Evolutionary conservation across 257 asterid genomes (phyloP), one percentile per base, ranked within the genome.

Genomic region (Nyctanthes arbortristis): DNA sequence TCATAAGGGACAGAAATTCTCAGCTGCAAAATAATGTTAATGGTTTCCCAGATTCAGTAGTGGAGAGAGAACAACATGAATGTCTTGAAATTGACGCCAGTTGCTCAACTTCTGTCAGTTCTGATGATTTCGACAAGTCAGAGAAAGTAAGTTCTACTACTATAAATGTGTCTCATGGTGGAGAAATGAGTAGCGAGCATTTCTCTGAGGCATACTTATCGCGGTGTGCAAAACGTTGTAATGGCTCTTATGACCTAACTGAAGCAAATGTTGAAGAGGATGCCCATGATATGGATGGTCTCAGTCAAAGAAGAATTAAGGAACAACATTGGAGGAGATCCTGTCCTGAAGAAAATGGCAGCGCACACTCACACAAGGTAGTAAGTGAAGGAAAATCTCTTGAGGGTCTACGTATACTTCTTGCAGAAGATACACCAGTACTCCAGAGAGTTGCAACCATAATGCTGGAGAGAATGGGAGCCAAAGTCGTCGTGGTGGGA

Each of bases 371-470:
- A 4, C 11, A 36, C 34, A 84, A 76, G 72, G 65, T 39, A 25
- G 71, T 45, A 33, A 79, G 70, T 24, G 87, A 70, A 52, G 76
- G 70, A 69, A 84, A 72, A 69, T 77, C 88, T 36, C 85, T 92
- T 0, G 82, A 84, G 35, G 97, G 96, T 25, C 66, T 92, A 16
- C 68, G 83, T 63, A 86, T 92, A 73, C 89, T 92, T 37, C 92
- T 92, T 58, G 98, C 97, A 59, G 98, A 92, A 75, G 98, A 92
- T 61, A 92, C 96, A 0, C 90, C 87, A 0, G 85, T 92, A 7
- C 97, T 92, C 5, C 98, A 92, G 78, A 88, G 91, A 81, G 97
- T 92, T 5, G 98, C 97, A n/a, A 82, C 87, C 1, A 89, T 89
- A 80, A 92, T 92, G 97, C 84, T 92, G 79, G 95, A 92, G 78